Evolutionary conservation across 2,329 filamentous ascomycete genomes (phyloP), one percentile per base, ranked within the genome.

Genomic region (Leptodontidium sp.): DNA sequence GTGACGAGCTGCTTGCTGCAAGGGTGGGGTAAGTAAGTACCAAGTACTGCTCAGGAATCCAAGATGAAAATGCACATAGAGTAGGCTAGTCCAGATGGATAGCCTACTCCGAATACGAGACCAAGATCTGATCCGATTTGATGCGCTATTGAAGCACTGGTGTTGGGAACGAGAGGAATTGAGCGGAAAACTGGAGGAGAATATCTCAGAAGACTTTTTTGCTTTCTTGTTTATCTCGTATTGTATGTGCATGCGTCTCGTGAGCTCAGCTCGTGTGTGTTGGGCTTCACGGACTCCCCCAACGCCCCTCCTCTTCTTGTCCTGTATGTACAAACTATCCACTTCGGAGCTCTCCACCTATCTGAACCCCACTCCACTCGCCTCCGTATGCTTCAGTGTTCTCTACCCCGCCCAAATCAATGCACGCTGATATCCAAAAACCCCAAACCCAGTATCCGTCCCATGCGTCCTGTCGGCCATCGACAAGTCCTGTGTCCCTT

Each of bases 1-100:
- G 72, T 53, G 61, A 55, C 24, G 62, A 62, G 24, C 65, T 75
- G 11, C 21, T 74, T 4, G 69, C 45, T 32, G 70, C 65, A 12
- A 70, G 71, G 24, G 61, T 66, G 57, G 55, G 47, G 64, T 70
- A n/a, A 61, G 35, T 26, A 32, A 32, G 52, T 32, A 40, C 29
- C 29, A 32, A 32, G 29, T 8, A 40, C 38, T 40, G 38, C 38
- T 40, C 6, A 49, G 40, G 35, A 55, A 21, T n/a, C 15, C 52
- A 55, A 55, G 52, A 53, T 53, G 12, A 49, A 58, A 45, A 65
- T 38, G 52, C 32, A 47, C 24, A 24, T 32, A n/a, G 29, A n/a
- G 15, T 35, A 53, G 26, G 24, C 14, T 35, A 7, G 26, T 17
- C 29, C 15, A 3, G 4, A 55, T 26, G 52, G 52, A 55, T 55